These are phyloP conservation scores for Lactuca sativa DNA, from an alignment of 129 eudicot species.

Conservation along the genomic window DNA sequence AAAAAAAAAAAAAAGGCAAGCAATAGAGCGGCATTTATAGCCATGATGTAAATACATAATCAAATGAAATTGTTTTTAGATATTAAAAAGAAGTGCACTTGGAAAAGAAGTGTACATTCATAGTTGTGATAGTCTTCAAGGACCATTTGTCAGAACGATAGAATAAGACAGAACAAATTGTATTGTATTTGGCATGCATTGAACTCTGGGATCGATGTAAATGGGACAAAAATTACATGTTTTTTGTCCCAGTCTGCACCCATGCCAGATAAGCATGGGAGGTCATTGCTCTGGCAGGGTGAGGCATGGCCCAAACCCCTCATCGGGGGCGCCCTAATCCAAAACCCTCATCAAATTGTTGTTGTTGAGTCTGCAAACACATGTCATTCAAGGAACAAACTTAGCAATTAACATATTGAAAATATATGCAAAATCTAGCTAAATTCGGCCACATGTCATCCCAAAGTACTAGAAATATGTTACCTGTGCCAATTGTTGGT, in stretches of 20 bases:
- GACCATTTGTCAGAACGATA: too few relatives aligned
- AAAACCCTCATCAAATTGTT: slow-evolving; percentile 62
- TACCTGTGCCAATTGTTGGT: slow-evolving; percentile 57
- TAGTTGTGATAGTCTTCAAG: too few relatives aligned
- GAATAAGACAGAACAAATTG: too few relatives aligned
- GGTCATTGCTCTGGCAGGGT: slow-evolving; percentile 33
- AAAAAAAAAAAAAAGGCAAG: too few relatives aligned
- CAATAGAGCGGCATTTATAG: too few relatives aligned
- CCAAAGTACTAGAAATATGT: neutral
- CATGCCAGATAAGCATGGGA: neutral
- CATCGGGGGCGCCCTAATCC: slow-evolving; percentile 90
- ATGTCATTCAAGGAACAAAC: slow-evolving; percentile 21
- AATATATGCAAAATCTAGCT: neutral
- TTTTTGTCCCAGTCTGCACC: neutral
- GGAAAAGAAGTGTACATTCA: too few relatives aligned
- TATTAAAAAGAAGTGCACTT: too few relatives aligned
- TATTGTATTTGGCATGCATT: too few relatives aligned
- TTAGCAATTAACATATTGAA: neutral
- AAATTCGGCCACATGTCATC: too few relatives aligned
- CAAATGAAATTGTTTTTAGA: too few relatives aligned
- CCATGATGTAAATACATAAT: too few relatives aligned
- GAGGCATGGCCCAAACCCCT: slow-evolving; percentile 75
- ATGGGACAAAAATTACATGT: neutral
- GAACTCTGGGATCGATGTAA: neutral
- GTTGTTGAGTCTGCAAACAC: slow-evolving; percentile 62